Evolutionary conservation across 768 basidiomycete genomes (phyloP).

Genomic region (Lactarius sp.): DNA sequence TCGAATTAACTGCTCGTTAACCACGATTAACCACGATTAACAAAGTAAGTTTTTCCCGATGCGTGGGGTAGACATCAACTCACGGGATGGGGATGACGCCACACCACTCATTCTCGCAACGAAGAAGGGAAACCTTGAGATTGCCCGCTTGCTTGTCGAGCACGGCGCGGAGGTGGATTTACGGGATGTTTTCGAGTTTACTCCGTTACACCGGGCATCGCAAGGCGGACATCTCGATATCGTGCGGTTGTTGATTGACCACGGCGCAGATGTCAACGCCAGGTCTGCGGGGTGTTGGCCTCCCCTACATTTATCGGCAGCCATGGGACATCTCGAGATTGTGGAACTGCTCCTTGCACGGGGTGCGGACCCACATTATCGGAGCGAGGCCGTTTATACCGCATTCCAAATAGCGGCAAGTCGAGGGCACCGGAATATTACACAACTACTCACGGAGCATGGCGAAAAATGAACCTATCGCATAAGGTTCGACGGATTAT

Average conservation of each 20-base stretch:
- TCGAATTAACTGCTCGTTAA: too few relatives aligned
- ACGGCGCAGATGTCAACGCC: slow-evolving; percentile 5
- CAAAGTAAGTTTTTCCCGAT: too few relatives aligned
- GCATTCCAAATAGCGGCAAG: neutral
- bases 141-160: neutral
- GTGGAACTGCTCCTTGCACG: slow-evolving; percentile 1
- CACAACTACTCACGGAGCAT: neutral
- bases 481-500: neutral
- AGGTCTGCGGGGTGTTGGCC: neutral
- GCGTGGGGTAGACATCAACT: neutral
- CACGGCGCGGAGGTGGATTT: neutral
- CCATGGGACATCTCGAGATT: neutral
- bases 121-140: neutral
- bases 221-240: neutral
- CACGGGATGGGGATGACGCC: neutral
- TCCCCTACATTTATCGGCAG: too few relatives aligned
- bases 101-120: neutral
- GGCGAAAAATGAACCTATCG: neutral
- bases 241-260: neutral
- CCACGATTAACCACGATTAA: too few relatives aligned
- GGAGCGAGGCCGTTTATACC: neutral
- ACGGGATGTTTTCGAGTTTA: neutral
- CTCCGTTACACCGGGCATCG: slow-evolving; percentile 4
- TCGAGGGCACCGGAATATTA: neutral
- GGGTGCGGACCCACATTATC: neutral